phyloP scores from a whole-genome alignment of 176 grass and related monocot genomes.

The Thinopyrum elongatum region DNA sequence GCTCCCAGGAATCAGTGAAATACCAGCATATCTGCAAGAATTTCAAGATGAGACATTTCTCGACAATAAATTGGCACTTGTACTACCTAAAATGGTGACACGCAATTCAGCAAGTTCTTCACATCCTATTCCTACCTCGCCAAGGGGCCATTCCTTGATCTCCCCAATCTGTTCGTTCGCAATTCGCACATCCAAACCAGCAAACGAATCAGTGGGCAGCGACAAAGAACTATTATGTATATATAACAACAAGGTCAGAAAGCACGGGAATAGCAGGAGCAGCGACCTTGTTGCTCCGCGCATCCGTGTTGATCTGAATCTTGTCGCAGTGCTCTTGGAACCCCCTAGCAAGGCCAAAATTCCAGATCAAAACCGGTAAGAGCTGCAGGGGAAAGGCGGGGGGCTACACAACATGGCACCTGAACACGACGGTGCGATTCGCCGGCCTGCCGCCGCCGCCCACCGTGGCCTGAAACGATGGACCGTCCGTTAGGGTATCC shows the following conservation, averaged over 20 bases:
- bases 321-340: constrained; percentile 74
- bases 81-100: background rate
- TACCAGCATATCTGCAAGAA: constrained; percentile 91
- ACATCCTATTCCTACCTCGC: constrained; percentile 63
- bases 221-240: background rate
- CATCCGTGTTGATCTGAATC: constrained; percentile 88
- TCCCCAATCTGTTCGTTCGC: constrained; percentile 51
- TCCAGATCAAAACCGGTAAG: background rate
- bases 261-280: background rate
- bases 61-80: background rate
- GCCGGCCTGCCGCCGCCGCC: constrained; percentile 54
- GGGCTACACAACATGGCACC: constrained; percentile 15
- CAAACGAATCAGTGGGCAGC: background rate
- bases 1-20: constrained; percentile 91
- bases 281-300: constrained; percentile 64
- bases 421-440: constrained; percentile 91
- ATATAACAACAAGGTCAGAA: background rate
- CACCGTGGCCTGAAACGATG: constrained; percentile 53
- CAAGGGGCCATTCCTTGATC: constrained; percentile 64
- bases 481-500: background rate
- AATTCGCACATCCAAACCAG: constrained; percentile 11
- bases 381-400: background rate
- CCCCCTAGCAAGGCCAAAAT: constrained; percentile 43
- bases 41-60: background rate
- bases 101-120: background rate